These are phyloP conservation scores for Musa beccarii DNA, from an alignment of 176 grass and related monocot species.

Conservation along the genomic window DNA sequence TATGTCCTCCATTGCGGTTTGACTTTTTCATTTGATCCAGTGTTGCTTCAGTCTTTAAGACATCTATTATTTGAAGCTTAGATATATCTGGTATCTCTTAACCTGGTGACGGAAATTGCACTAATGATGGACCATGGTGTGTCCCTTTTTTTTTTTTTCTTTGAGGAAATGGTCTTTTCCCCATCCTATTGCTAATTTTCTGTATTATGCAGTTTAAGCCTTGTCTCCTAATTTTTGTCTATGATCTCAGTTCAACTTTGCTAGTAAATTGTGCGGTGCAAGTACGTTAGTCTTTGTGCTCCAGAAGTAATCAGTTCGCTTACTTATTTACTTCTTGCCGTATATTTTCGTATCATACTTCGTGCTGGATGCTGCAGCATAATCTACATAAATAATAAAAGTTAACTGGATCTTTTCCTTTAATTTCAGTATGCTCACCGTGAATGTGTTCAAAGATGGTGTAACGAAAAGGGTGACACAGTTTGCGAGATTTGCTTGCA, in stretches of 20 bases:
- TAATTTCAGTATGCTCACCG: slow-evolving; percentile 62
- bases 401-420: slow-evolving; percentile 7
- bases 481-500: slow-evolving; percentile 86
- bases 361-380: slow-evolving; percentile 9
- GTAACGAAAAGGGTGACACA: slow-evolving; percentile 83
- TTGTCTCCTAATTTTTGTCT: too few species aligned
- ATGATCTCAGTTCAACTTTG: too few species aligned
- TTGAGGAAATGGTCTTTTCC: too few species aligned
- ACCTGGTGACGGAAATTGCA: background rate
- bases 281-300: background rate
- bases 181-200: too few species aligned
- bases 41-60: background rate
- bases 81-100: background rate
- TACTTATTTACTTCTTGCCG: background rate
- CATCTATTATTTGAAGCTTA: too few species aligned
- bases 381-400: background rate
- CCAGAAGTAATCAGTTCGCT: background rate
- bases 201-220: too few species aligned
- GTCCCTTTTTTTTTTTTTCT: too few species aligned
- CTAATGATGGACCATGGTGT: too few species aligned
- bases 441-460: slow-evolving; percentile 90
- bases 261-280: too few species aligned
- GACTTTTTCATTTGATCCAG: background rate
- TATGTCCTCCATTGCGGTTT: too few species aligned
- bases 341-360: background rate